Percentiles rank a stretch among this genome's conserved stretches.
phyloP scores from a whole-genome alignment of 2,329 filamentous ascomycete genomes.

The Penicillium vulpinum region DNA sequence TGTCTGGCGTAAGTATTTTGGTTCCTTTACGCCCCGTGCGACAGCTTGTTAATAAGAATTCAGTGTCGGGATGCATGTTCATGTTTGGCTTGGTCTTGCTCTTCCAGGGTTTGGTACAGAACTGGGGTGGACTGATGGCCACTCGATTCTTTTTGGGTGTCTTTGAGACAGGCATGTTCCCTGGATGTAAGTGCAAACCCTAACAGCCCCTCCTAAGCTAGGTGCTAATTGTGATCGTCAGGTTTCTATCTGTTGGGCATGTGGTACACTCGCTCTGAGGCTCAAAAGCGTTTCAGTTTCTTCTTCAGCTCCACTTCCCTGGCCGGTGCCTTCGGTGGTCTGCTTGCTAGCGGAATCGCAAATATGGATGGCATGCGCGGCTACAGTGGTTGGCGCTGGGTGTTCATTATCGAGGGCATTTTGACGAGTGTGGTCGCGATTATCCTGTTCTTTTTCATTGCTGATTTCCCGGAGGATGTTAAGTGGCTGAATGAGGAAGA shows the following conservation, averaged over 20 bases:
- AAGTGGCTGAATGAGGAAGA: constrained; percentile 74
- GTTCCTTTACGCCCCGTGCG: not conserved
- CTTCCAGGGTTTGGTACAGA: constrained; percentile 74
- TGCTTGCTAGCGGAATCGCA: constrained; percentile 61
- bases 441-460: constrained; percentile 64
- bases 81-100: constrained; percentile 74
- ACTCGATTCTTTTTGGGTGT: constrained; percentile 85
- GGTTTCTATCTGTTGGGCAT: constrained; percentile 70
- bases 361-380: constrained; percentile 57
- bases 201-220: constrained; percentile 2
- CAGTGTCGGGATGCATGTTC: constrained; percentile 77
- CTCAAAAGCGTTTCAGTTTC: constrained; percentile 88
- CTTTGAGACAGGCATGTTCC: constrained; percentile 70
- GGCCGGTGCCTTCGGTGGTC: constrained; percentile 63
- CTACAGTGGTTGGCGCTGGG: constrained; percentile 58
- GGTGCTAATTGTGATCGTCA: constrained; percentile 10
- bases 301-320: constrained; percentile 77
- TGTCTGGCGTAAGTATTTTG: constrained; percentile 57
- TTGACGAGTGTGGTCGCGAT: constrained; percentile 64
- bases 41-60: not conserved
- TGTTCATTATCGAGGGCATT: constrained; percentile 63
- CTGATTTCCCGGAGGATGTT: constrained; percentile 72
- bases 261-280: constrained; percentile 81
- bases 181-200: constrained; percentile 56
- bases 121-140: constrained; percentile 72